phyloP scores from a whole-genome alignment of 805 yeast species.

The Brettanomyces sp. region DNA sequence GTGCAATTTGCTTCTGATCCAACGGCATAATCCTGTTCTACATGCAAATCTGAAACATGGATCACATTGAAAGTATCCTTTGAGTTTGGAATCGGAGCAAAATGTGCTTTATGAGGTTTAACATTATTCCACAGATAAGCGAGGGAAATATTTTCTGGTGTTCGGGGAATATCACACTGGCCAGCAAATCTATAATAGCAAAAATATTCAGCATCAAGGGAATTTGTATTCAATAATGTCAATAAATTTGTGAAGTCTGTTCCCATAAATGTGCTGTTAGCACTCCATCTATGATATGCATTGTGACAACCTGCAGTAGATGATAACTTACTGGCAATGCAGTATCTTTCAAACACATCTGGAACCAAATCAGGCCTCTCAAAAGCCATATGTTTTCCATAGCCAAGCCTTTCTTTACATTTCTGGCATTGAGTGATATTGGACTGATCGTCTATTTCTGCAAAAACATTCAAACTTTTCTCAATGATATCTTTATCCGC shows the following conservation, averaged over 20 bases:
- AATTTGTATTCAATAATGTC: conserved; percentile 40
- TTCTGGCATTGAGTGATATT: conserved; percentile 20
- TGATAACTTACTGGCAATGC: conserved; percentile 25
- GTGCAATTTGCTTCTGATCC: conserved; percentile 56
- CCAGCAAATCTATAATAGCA: conserved; percentile 43
- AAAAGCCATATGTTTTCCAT: conserved; percentile 30
- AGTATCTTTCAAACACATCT: conserved; percentile 33
- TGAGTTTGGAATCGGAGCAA: conserved; percentile 28
- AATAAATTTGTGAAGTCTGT: conserved; percentile 44
- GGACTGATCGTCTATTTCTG: not conserved
- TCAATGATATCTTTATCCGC: too few species aligned
- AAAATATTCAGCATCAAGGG: conserved; percentile 50
- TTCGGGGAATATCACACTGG: conserved; percentile 44
- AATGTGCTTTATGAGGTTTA: conserved; percentile 33
- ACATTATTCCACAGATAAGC: conserved; percentile 33
- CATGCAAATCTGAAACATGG: conserved; percentile 60
- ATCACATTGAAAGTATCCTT: conserved; percentile 45
- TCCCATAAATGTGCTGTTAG: conserved; percentile 27
- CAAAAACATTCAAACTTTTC: too few species aligned
- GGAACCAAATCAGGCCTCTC: conserved; percentile 34
- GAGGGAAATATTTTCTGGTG: conserved; percentile 37
- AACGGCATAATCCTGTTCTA: conserved; percentile 42
- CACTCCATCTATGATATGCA: conserved; percentile 29
- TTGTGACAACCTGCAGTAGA: conserved; percentile 21
- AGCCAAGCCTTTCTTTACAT: conserved; percentile 26